Evolutionary conservation across 352 stramenopile genomes (phyloP).

Genomic region (Elongisporangium senticosum): DNA sequence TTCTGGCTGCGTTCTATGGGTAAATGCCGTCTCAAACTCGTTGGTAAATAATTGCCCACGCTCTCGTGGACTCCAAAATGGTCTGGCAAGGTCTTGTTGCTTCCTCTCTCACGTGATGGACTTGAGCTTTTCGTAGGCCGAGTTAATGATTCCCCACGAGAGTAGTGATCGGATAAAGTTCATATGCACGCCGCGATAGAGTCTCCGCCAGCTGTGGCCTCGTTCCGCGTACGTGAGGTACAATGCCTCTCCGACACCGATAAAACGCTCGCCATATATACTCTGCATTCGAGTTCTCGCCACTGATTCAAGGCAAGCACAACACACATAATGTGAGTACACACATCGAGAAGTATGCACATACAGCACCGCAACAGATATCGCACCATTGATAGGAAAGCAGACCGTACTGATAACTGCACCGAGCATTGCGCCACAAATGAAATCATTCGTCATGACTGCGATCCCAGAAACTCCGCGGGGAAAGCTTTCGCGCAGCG

Average conservation of each 20-base stretch:
- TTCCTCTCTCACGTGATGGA: constrained; percentile 37
- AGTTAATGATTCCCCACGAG: constrained; percentile 90
- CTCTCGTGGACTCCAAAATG: not conserved
- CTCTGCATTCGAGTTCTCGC: constrained; percentile 81
- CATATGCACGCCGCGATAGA: constrained; percentile 86
- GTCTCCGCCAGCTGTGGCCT: constrained; percentile 37
- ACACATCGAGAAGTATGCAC: constrained; percentile 1
- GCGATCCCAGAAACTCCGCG: constrained; percentile 28
- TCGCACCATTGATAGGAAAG: constrained; percentile 80
- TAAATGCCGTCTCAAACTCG: not conserved
- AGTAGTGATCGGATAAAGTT: constrained; percentile 86
- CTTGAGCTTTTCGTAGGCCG: constrained; percentile 85
- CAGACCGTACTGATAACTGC: constrained; percentile 80
- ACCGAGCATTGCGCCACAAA: constrained; percentile 78
- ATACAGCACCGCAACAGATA: not conserved
- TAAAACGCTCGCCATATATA: constrained; percentile 60
- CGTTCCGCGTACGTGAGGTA: constrained; percentile 70
- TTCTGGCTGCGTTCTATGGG: not conserved
- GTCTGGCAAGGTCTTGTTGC: not conserved
- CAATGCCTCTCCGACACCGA: constrained; percentile 50
- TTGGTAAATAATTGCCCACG: not conserved
- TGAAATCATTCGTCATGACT: constrained; percentile 72
- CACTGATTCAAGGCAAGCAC: constrained; percentile 24
- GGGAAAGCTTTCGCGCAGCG: constrained; percentile 61
- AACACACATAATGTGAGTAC: constrained; percentile 1